These are phyloP conservation scores for Fusarium oligoseptatum DNA, from an alignment of 2,329 filamentous ascomycete genomes.

Conservation along the genomic window DNA sequence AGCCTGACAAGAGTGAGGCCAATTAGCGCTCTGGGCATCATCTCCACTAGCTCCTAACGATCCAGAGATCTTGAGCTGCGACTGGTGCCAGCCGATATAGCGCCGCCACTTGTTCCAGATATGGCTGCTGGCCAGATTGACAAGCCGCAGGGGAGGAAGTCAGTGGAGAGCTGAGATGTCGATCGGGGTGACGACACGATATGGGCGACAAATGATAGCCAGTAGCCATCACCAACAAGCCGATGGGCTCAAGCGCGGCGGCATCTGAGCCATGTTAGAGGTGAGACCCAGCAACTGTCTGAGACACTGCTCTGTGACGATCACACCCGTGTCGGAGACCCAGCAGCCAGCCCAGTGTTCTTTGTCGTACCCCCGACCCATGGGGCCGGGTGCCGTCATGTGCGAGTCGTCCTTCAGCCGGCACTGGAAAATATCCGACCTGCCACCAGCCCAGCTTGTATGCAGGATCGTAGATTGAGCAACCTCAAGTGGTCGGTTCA, in stretches of 20 bases:
- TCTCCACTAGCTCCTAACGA: slow-evolving; percentile 26
- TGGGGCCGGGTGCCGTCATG: slow-evolving; percentile 32
- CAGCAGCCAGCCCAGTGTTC: background rate
- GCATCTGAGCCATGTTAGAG: slow-evolving; percentile 15
- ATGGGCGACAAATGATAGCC: slow-evolving; percentile 15
- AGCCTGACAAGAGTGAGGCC: slow-evolving; percentile 24
- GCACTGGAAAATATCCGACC: slow-evolving; percentile 38
- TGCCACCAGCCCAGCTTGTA: slow-evolving; percentile 15
- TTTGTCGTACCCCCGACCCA: slow-evolving; percentile 32
- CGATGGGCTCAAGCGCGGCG: slow-evolving; percentile 25
- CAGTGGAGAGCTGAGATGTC: slow-evolving; percentile 27
- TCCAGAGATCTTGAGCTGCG: slow-evolving; percentile 17
- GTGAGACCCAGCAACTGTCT: slow-evolving; percentile 28
- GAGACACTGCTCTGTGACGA: slow-evolving; percentile 37
- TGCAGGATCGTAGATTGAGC: slow-evolving; percentile 38
- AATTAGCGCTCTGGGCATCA: slow-evolving; percentile 30
- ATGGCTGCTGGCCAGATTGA: slow-evolving; percentile 29
- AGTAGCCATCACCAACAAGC: slow-evolving; percentile 13
- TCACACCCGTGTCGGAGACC: slow-evolving; percentile 19
- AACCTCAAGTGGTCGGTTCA: slow-evolving; percentile 2
- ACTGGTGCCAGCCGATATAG: slow-evolving; percentile 18
- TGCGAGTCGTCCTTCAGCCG: slow-evolving; percentile 15
- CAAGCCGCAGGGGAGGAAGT: slow-evolving; percentile 32
- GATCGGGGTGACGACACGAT: slow-evolving; percentile 33
- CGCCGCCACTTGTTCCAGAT: slow-evolving; percentile 24